Evolutionary conservation across 2,329 filamentous ascomycete genomes (phyloP), one percentile per base, ranked within the genome.

Genomic region (Ceratocystis alfenasii): DNA sequence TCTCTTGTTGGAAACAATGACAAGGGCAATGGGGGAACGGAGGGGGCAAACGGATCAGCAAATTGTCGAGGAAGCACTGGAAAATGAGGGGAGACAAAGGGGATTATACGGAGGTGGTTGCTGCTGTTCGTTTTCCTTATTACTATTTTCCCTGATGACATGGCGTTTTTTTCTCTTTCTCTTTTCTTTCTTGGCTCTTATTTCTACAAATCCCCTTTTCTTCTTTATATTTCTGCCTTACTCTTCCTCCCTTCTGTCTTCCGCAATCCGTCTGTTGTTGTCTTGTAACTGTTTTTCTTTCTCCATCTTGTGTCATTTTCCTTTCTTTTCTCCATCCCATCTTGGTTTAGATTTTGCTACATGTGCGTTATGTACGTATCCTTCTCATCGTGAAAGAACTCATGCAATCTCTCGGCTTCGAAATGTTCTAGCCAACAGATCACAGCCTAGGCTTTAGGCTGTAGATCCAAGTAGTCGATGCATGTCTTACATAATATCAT

Each of bases 81-180:
- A 59, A 59, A 59, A 59, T 59, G 53, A 33, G 53, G 53, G 28
- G 53, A 57, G 53, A 28, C 30, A 8, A 5, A 57, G 53, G 53
- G 33, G 53, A 33, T 33, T 57, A 57, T 57, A 57, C 22, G 28
- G 53, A 8, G 17, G 53, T 30, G 53, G 53, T 59, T 50, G 46
- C 17, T 50, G 28, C 17, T 20, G 17, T 44, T 62, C 30, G 17
- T 46, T 44, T 30, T 44, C 20, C 36, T 25, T 44, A 44, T 62
- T 60, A 22, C 48, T 65, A 48, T 60, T 57, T 66, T 63, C 15
- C 50, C 22, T 46, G 50, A 63, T 30, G 25, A 55, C 57, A 53
- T 53, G 36, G 53, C 20, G 33, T 64, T 41, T 64, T 22, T 30
- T 66, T 57, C 20, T 48, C 17, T 61, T 61, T 41, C 46, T 62